A percentile compares a stretch with the other conserved stretches of the same genome.
Conservation (phyloP, 2,329 filamentous ascomycete species). For the Pseudocercospora musae region DNA sequence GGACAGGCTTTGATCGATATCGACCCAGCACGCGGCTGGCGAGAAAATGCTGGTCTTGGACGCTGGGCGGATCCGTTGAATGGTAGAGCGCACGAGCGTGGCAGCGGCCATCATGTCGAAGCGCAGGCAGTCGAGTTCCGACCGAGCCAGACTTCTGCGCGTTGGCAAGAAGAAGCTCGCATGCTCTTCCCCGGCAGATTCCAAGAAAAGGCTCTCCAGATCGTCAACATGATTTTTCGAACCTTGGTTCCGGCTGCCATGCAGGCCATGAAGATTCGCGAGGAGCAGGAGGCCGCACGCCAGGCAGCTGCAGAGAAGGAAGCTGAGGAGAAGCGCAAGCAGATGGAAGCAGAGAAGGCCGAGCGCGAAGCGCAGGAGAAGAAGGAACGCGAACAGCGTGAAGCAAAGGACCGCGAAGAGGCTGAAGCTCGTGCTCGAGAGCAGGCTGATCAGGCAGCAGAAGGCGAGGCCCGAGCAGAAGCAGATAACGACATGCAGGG, state of each 20-base stretch:
- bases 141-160: slow-evolving; percentile 65
- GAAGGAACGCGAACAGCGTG: slow-evolving; percentile 49
- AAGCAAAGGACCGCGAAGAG: slow-evolving; percentile 46
- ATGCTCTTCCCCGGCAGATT: slow-evolving; percentile 70
- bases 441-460: slow-evolving; percentile 28
- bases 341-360: slow-evolving; percentile 60
- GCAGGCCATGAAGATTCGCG: slow-evolving; percentile 70
- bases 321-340: slow-evolving; percentile 59
- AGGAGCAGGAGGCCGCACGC: slow-evolving; percentile 64
- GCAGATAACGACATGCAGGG: slow-evolving; percentile 63
- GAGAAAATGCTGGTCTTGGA: slow-evolving; percentile 21
- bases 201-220: slow-evolving; percentile 65
- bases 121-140: slow-evolving; percentile 74
- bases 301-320: slow-evolving; percentile 61
- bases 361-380: slow-evolving; percentile 52
- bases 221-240: slow-evolving; percentile 67
- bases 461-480: slow-evolving; percentile 41
- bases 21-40: slow-evolving; percentile 26
- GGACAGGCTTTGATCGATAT: slow-evolving; percentile 27
- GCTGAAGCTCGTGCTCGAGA: slow-evolving; percentile 36
- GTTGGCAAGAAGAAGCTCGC: slow-evolving; percentile 87
- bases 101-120: slow-evolving; percentile 52
- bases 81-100: slow-evolving; percentile 48
- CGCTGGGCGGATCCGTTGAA: slow-evolving; percentile 33
- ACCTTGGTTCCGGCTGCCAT: slow-evolving; percentile 80